phyloP scores from a whole-genome alignment of 805 yeast genomes.

The Nakazawaea ambrosiae region DNA sequence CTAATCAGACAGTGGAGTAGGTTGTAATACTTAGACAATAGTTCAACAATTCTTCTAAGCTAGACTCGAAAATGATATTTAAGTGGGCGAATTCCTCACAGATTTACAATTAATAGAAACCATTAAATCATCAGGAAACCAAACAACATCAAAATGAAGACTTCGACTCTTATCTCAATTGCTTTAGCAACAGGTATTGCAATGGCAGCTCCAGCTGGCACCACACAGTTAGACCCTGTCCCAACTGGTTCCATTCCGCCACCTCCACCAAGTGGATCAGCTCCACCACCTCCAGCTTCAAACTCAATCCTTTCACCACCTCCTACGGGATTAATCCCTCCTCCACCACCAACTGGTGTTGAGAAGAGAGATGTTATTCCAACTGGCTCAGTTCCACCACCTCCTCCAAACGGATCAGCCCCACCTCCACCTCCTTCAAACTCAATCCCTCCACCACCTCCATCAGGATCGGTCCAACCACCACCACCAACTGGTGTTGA shows the following conservation, averaged over 20 bases:
- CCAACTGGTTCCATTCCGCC: constrained; percentile 1
- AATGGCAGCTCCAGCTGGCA: neutral
- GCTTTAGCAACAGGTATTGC: constrained; percentile 1
- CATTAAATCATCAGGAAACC: neutral
- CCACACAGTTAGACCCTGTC: neutral
- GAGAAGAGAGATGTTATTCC: neutral
- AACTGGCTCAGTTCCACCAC: neutral
- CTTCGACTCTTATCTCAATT: neutral
- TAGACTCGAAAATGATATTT: too few relatives aligned
- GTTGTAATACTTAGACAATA: too few relatives aligned
- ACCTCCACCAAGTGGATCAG: neutral
- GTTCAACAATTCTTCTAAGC: too few relatives aligned
- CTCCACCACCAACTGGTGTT: neutral
- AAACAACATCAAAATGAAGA: neutral
- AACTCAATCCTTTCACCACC: neutral
- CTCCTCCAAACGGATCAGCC: neutral
- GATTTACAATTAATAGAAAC: too few relatives aligned
- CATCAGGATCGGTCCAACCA: neutral
- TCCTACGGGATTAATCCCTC: neutral
- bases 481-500: neutral
- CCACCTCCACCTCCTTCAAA: constrained; percentile 1
- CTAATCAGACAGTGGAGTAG: too few relatives aligned
- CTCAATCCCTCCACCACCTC: neutral
- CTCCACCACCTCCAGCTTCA: neutral
- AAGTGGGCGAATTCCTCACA: too few relatives aligned